Evolutionary conservation across 257 asterid genomes (phyloP).

Genomic region (Eucommia ulmoides): DNA sequence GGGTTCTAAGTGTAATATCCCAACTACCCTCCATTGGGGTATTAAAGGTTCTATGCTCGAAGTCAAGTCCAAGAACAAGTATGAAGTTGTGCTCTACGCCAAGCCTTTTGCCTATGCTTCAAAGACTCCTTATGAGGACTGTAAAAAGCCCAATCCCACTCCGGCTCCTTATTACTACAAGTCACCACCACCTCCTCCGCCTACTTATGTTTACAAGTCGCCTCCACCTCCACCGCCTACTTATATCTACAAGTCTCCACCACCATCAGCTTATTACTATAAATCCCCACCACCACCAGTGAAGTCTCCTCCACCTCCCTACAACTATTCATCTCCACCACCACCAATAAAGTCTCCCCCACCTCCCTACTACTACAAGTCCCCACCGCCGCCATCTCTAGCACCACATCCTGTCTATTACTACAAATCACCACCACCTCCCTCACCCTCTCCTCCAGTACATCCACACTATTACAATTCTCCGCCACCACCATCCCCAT

Average conservation of each 20-base stretch:
- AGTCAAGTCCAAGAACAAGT: conserved; percentile 18
- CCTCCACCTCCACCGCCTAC: no score
- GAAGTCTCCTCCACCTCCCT: conserved; percentile 9
- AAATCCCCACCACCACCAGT: conserved; percentile 3
- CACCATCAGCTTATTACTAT: conserved; percentile 6
- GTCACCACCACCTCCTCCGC: conserved; percentile 10
- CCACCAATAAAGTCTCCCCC: no score
- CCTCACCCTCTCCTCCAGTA: conserved; percentile 2
- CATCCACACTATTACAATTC: neutral
- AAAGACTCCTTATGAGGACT: conserved; percentile 1
- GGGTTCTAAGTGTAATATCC: conserved; percentile 17
- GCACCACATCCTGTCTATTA: no score
- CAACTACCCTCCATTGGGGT: conserved; percentile 19
- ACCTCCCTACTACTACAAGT: no score
- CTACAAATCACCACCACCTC: no score
- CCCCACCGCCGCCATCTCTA: no score
- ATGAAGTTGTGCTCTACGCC: conserved; percentile 22
- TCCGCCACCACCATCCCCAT: neutral
- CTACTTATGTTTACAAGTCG: no score
- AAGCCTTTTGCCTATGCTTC: conserved; percentile 22
- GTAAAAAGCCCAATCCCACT: conserved; percentile 8
- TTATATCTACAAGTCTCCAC: no score
- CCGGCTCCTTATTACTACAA: conserved; percentile 12
- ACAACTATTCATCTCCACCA: conserved; percentile 16
- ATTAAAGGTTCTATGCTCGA: conserved; percentile 17